Evolutionary conservation across 345 rosid genomes (phyloP).

Genomic region (Capsella bursapastoris): DNA sequence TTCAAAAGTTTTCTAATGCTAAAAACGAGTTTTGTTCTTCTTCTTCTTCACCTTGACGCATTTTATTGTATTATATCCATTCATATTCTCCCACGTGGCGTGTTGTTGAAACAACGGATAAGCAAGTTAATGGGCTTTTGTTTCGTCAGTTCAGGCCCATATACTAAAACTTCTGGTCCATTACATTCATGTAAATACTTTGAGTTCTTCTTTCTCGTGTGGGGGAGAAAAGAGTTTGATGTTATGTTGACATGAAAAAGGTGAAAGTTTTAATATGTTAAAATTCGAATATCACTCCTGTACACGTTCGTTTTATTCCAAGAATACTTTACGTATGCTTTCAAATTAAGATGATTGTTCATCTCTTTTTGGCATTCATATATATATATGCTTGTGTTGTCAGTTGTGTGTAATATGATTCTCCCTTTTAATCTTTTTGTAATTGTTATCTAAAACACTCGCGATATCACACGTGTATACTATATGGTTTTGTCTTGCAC

Average conservation of each 20-base stretch:
- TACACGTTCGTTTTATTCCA: conserved; percentile 37
- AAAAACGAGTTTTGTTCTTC: background rate
- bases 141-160: conserved; percentile 1
- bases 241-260: conserved; percentile 18
- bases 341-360: too few species aligned
- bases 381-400: too few species aligned
- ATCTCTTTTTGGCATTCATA: too few species aligned
- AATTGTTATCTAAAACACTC: too few species aligned
- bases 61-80: background rate
- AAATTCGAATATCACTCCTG: conserved; percentile 24
- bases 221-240: background rate
- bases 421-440: too few species aligned
- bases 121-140: conserved; percentile 28
- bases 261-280: background rate
- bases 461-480: too few species aligned
- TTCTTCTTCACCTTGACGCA: background rate
- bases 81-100: conserved; percentile 11
- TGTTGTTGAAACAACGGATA: background rate
- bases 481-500: too few species aligned
- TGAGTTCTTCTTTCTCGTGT: too few species aligned
- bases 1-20: background rate
- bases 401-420: too few species aligned
- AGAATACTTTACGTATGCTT: conserved; percentile 17
- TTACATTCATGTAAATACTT: background rate
- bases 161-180: background rate